Evolutionary conservation across 2,329 filamentous ascomycete species (phyloP).

Genomic region (Apiospora koreana): DNA sequence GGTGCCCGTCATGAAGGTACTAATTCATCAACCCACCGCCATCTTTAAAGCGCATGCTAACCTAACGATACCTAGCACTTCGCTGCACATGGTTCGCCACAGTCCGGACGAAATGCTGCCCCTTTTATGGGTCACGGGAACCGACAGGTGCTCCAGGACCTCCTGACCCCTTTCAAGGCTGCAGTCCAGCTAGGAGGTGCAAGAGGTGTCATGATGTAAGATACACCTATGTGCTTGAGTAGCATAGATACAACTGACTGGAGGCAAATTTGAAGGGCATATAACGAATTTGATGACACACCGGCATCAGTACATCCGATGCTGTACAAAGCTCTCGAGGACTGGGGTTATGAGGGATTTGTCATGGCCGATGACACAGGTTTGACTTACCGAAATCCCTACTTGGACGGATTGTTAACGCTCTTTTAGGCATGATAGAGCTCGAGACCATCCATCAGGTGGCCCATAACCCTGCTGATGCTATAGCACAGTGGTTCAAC

Average conservation of each 20-base stretch:
- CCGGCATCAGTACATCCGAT: conserved; percentile 41
- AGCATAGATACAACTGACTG: no score
- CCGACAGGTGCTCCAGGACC: conserved; percentile 42
- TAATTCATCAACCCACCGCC: background rate
- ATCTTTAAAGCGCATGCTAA: background rate
- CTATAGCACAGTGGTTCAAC: conserved; percentile 45
- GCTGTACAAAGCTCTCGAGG: conserved; percentile 37
- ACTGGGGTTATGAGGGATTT: conserved; percentile 43
- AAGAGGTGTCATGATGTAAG: conserved; percentile 44
- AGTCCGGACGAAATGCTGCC: conserved; percentile 43
- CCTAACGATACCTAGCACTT: conserved; percentile 38
- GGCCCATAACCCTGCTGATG: conserved; percentile 38
- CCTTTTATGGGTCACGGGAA: conserved; percentile 46
- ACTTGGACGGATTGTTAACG: no score
- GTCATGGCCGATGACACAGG: conserved; percentile 44
- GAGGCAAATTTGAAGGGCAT: conserved; percentile 30
- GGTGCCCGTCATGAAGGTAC: conserved; percentile 43
- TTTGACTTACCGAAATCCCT: conserved; percentile 16
- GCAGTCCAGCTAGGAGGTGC: conserved; percentile 43
- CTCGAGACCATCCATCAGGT: conserved; percentile 37
- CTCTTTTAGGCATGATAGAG: conserved; percentile 30
- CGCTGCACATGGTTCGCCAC: conserved; percentile 43
- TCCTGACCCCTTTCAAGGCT: conserved; percentile 44
- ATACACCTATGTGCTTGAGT: background rate
- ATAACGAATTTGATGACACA: conserved; percentile 43